Evolutionary conservation across 2,329 filamentous ascomycete species (phyloP), one percentile per base, ranked within the genome.

Genomic region (Geoglossum cookeanum): DNA sequence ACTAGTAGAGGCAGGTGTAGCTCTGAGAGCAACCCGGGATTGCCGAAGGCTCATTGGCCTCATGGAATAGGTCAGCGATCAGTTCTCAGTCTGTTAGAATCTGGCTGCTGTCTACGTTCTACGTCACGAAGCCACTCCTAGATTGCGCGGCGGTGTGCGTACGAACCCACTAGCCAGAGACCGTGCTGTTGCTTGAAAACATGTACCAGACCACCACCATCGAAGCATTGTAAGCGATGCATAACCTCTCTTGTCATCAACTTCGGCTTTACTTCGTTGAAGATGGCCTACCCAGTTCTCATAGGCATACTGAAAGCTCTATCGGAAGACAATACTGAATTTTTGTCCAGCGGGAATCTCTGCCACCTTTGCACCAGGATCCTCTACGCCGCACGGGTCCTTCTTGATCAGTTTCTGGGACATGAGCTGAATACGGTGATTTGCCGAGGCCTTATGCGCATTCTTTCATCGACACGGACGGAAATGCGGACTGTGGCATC

Each of bases 231-330:
- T 4, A 42, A 42, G 11, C n/a, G 11, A 15, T 42, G 13, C 8
- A 42, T 15, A n/a, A 3, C n/a, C 8, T 3, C 11, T 15, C 8
- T 42, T 6, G n/a, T 15, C 13, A 15, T 15, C 11, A 3, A 15
- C 8, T 13, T 15, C 8, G 13, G 5, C 33, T 53, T 59, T 60
- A 60, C 65, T 65, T 30, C 63, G 57, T 59, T 64, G 58, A 8
- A 64, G 56, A 55, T 73, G 71, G n/a, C 66, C 57, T 0, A 64
- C 62, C 70, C 69, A 74, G 59, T 72, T 70, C 1, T 62, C 63
- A 60, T 68, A 72, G 8, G 69, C 69, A 63, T 75, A 75, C 57
- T 66, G 62, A n/a, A 8, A 72, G 17, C 13, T 68, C 64, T 8
- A 63, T n/a, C 6, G 68, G 62, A 29, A 67, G 59, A 60, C 7